Conservation (phyloP, 805 yeast genomes). For the Yarrowia alimentaria region DNA sequence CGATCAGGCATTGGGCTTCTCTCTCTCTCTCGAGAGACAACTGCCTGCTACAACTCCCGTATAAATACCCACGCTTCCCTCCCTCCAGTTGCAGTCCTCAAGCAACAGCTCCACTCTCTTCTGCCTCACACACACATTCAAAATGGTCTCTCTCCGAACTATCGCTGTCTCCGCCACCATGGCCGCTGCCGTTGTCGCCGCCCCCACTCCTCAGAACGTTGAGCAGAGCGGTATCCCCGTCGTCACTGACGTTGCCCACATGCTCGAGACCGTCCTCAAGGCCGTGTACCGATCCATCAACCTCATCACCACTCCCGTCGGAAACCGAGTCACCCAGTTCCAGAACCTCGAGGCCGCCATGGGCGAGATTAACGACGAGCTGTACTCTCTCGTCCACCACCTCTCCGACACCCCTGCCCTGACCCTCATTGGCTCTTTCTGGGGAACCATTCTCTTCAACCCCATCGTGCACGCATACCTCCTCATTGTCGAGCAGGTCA, state of each 20-base stretch:
- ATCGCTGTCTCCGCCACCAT: constrained; percentile 12
- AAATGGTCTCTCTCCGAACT: constrained; percentile 23
- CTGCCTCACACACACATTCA: neutral
- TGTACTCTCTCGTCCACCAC: constrained; percentile 11
- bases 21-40: too few species aligned
- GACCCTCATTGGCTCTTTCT: constrained; percentile 12
- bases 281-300: constrained; percentile 20
- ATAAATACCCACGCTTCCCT: neutral
- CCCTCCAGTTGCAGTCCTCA: neutral
- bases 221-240: constrained; percentile 7
- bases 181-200: constrained; percentile 10
- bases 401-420: constrained; percentile 20
- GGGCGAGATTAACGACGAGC: constrained; percentile 24
- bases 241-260: constrained; percentile 4
- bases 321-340: constrained; percentile 21
- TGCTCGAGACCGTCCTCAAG: constrained; percentile 20
- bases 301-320: constrained; percentile 17
- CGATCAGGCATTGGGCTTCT: too few species aligned
- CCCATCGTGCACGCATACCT: constrained; percentile 15
- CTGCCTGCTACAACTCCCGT: too few species aligned
- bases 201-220: constrained; percentile 15
- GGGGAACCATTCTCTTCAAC: constrained; percentile 22
- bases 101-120: constrained; percentile 5
- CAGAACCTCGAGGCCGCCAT: constrained; percentile 26
- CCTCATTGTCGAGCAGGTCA: constrained; percentile 80